Conservation (phyloP, 352 stramenopile species). For the Globisporangium echinulatum region DNA sequence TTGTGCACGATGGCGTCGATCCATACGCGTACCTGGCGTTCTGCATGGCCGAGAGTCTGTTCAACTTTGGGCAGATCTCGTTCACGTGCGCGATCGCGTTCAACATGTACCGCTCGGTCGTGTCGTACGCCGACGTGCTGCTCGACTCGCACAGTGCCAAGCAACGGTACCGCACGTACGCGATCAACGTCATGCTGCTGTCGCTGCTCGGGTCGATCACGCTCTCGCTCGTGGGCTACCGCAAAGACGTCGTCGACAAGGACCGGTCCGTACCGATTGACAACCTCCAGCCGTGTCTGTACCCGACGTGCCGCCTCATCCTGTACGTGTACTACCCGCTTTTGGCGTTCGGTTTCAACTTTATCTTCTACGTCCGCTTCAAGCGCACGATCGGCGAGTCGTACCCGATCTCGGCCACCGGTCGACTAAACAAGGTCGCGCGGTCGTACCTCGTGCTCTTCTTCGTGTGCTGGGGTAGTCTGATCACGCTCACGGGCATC, state of each 20-base stretch:
- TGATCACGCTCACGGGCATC: slow-evolving; percentile 57
- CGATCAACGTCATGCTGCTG: slow-evolving; percentile 59
- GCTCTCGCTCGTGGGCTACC: slow-evolving; percentile 51
- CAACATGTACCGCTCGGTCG: slow-evolving; percentile 76
- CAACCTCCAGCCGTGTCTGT: slow-evolving; percentile 54
- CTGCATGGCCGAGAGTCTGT: slow-evolving; percentile 69
- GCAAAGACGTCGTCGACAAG: slow-evolving; percentile 22
- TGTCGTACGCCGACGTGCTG: slow-evolving; percentile 68
- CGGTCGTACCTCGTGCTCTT: slow-evolving; percentile 68
- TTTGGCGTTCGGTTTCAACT: slow-evolving; percentile 66
- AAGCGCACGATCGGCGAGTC: slow-evolving; percentile 67
- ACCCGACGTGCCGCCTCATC: slow-evolving; percentile 60
- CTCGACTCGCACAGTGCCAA: slow-evolving; percentile 63
- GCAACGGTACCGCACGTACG: slow-evolving; percentile 50
- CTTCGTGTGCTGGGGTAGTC: slow-evolving; percentile 65
- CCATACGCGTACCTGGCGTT: slow-evolving; percentile 53
- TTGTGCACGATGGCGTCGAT: slow-evolving; percentile 31
- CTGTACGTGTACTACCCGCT: slow-evolving; percentile 77
- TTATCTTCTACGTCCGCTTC: slow-evolving; percentile 75
- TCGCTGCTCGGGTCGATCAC: slow-evolving; percentile 53
- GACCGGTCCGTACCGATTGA: slow-evolving; percentile 10
- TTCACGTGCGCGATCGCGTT: slow-evolving; percentile 75
- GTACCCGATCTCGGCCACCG: slow-evolving; percentile 62
- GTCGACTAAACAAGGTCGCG: slow-evolving; percentile 57
- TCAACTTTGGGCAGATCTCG: slow-evolving; percentile 75